Percentiles rank a stretch among this genome's conserved stretches.
Conservation (phyloP, 331 rosid genomes). For the Rhamnella rubrinervis region DNA sequence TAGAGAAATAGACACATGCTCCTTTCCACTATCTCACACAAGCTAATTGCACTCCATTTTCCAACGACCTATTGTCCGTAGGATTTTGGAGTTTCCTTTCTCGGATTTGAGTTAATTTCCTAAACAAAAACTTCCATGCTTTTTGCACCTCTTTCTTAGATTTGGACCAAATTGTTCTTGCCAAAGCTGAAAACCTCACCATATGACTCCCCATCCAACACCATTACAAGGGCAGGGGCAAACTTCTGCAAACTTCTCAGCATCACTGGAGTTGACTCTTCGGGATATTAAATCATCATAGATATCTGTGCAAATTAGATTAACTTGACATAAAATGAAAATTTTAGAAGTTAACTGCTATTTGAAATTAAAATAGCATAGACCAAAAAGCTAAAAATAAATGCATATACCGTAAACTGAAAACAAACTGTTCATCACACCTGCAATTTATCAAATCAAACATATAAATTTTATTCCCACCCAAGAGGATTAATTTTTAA, state of each 20-base stretch:
- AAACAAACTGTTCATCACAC: slow-evolving; percentile 98
- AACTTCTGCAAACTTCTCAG: slow-evolving; percentile 93
- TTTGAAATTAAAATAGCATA: not conserved
- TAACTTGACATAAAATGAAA: slow-evolving; percentile 10
- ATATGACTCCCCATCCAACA: slow-evolving; percentile 88
- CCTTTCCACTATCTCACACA: not conserved
- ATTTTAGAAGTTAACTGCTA: not conserved
- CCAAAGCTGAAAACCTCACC: slow-evolving; percentile 49
- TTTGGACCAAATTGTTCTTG: not conserved
- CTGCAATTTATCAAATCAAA: slow-evolving; percentile 49
- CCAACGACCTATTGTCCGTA: no score
- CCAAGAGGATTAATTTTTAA: slow-evolving; percentile 11
- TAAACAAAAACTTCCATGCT: not conserved
- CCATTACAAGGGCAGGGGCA: slow-evolving; percentile 97
- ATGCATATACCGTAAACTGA: slow-evolving; percentile 80
- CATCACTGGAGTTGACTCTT: slow-evolving; percentile 90
- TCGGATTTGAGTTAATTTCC: not conserved
- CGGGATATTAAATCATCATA: slow-evolving; percentile 92
- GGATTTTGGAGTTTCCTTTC: not conserved
- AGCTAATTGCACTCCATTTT: no score
- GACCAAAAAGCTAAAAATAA: slow-evolving; percentile 1
- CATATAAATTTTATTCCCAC: slow-evolving; percentile 20
- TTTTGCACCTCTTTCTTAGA: not conserved
- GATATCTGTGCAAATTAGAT: slow-evolving; percentile 50
- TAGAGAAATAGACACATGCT: not conserved